Evolutionary conservation across 1,284 basidiomycete species (phyloP).

Genomic region (Ceratobasidium sp.): DNA sequence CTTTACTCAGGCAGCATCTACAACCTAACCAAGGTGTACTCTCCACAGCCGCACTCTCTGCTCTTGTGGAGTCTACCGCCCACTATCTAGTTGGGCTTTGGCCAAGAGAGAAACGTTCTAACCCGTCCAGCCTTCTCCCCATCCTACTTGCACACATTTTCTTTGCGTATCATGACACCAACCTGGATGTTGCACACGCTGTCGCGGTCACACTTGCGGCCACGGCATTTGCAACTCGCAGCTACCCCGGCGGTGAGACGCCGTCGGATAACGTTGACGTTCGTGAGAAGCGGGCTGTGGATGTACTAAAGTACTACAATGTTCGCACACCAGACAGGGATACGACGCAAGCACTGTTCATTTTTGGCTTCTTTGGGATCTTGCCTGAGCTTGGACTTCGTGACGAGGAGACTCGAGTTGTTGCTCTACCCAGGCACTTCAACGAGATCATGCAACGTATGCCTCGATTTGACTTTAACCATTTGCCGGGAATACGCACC

Average conservation of each 20-base stretch:
- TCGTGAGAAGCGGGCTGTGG: neutral
- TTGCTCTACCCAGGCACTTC: neutral
- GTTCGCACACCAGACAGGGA: neutral
- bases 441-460: neutral
- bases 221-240: neutral
- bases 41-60: neutral
- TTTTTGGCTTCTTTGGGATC: neutral
- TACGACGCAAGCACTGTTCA: neutral
- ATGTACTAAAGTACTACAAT: neutral
- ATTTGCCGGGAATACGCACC: too few species aligned
- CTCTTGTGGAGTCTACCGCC: neutral
- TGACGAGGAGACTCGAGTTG: neutral
- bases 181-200: neutral
- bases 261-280: neutral
- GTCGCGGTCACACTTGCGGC: neutral
- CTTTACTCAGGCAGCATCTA: neutral
- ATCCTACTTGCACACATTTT: neutral
- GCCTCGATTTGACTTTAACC: too few species aligned
- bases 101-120: neutral
- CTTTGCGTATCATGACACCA: neutral
- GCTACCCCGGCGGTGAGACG: neutral
- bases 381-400: neutral
- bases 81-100: neutral
- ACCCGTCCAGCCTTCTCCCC: neutral
- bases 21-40: neutral